Conservation (phyloP, 345 rosid species). For the Laguncularia racemosa region DNA sequence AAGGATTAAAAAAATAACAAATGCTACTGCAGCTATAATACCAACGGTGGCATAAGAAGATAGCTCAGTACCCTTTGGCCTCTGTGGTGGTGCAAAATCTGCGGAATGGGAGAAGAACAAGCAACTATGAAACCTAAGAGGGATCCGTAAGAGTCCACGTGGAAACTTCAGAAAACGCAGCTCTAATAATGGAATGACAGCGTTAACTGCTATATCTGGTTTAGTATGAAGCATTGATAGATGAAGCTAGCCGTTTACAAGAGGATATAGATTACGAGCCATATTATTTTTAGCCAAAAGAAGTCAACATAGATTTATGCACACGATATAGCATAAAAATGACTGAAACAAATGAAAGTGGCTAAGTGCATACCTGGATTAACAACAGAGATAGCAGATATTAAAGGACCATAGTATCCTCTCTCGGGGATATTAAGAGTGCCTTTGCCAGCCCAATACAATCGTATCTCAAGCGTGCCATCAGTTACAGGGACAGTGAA, state of each 20-base stretch:
- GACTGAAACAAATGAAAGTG: background rate
- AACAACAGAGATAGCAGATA: slow-evolving; percentile 22
- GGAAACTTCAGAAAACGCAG: no score
- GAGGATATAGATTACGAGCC: no score
- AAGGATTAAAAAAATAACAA: background rate
- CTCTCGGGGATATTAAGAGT: slow-evolving; percentile 6
- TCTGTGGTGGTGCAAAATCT: slow-evolving; percentile 1
- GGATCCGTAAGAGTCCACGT: no score
- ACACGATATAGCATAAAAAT: no score
- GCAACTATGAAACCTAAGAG: background rate
- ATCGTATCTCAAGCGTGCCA: slow-evolving; percentile 22
- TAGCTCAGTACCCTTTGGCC: background rate
- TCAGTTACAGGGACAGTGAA: background rate
- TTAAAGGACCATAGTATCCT: slow-evolving; percentile 22
- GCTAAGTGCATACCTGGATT: background rate
- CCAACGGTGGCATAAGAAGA: background rate
- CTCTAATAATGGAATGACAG: no score
- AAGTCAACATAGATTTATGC: no score
- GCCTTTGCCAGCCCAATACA: slow-evolving; percentile 24
- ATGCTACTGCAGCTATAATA: background rate
- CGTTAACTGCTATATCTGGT: no score
- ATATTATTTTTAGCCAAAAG: no score
- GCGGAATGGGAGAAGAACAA: background rate
- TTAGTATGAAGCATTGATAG: no score
- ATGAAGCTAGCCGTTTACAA: no score